Evolutionary conservation across 2,329 filamentous ascomycete genomes (phyloP), one percentile per base, ranked within the genome.

Genomic region (Simplicillium sp.): DNA sequence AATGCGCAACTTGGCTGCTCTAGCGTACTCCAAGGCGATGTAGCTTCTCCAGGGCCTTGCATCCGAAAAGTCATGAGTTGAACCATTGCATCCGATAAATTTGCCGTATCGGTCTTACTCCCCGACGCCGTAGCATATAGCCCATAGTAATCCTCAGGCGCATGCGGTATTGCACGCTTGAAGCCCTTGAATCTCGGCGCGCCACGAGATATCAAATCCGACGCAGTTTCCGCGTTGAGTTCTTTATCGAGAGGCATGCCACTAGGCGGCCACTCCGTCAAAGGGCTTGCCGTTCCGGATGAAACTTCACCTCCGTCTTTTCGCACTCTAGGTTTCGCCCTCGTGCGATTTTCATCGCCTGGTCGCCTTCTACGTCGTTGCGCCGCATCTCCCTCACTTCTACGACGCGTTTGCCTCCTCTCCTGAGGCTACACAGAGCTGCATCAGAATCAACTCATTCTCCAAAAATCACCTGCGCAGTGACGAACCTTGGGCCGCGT

Each of bases 1-100:
- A 83, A 84, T 1, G 77, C 70, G 58, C 80, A 78, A 54, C 80
- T 85, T 4, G 84, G 84, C 52, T 87, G 82, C 54, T 88, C 84
- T 18, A 87, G 65, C 2, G 82, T 81, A 46, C 82, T 75, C 83
- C 80, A 87, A 2, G 80, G 81, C 44, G 66, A 56, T 3, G 56
- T 54, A 35, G 73, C 64, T 13, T 61, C 52, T 4, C 62, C 64
- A 0, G 57, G 50, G 3, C 67, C 66, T 42, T 67, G 61, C 12
- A 72, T 60, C 18, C 67, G 63, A 53, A 78, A 57, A 2, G 72
- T 76, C 66, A 75, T 77, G 50, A 78, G 67, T 57, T 77, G 70
- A 8, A 64, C 69, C 74, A 78, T 78, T 38, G 68, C 58, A 47
- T 75, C 67, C 54, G 76, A 71, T 18, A 67, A 55, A 48, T 73